Evolutionary conservation across 2,329 filamentous ascomycete species (phyloP).

Genomic region (Lecanosticta acicola): DNA sequence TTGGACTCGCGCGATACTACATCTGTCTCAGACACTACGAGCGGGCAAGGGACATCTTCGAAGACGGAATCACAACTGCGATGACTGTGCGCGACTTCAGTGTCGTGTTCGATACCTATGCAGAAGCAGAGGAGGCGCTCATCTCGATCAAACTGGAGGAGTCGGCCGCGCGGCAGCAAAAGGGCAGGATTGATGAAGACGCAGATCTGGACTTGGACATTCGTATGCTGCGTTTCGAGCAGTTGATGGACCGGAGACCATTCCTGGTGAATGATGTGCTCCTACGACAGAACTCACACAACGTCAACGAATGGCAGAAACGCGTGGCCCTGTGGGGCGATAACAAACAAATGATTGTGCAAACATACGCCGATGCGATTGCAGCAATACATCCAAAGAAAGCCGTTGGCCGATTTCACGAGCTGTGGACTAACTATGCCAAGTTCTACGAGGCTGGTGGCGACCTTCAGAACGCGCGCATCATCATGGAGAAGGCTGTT

Average conservation of each 20-base stretch:
- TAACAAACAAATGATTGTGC: constrained; percentile 83
- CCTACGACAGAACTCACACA: constrained; percentile 91
- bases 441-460: constrained; percentile 91
- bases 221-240: constrained; percentile 95
- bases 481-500: constrained; percentile 96
- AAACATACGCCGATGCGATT: constrained; percentile 93
- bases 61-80: constrained; percentile 93
- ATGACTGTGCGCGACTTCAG: constrained; percentile 99
- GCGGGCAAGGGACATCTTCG: constrained; percentile 84
- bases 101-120: constrained; percentile 90
- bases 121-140: constrained; percentile 94
- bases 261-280: constrained; percentile 96
- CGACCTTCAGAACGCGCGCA: constrained; percentile 74
- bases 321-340: constrained; percentile 91
- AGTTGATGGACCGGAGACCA: constrained; percentile 91
- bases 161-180: constrained; percentile 71
- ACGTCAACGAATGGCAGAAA: constrained; percentile 95
- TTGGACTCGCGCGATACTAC: constrained; percentile 92
- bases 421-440: constrained; percentile 93
- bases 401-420: constrained; percentile 85
- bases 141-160: constrained; percentile 88
- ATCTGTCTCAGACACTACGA: constrained; percentile 90
- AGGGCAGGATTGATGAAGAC: constrained; percentile 69
- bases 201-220: constrained; percentile 94
- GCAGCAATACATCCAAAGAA: constrained; percentile 90